Evolutionary conservation across 2,329 filamentous ascomycete genomes (phyloP), one percentile per base, ranked within the genome.

Genomic region (Camptophora hylomeconis): DNA sequence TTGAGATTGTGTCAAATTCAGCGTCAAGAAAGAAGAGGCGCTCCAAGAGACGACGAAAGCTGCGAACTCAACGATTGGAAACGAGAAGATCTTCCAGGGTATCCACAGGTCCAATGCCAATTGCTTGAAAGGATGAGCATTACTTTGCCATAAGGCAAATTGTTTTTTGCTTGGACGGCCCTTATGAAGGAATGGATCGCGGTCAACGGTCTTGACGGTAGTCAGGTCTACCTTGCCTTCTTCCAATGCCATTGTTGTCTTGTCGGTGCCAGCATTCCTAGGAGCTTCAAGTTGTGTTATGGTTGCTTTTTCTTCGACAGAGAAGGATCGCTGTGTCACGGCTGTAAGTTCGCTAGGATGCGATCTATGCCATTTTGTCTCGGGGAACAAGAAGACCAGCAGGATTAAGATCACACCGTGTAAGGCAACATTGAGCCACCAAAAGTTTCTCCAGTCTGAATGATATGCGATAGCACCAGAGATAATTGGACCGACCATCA

Each of bases 351-450:
- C 45, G 22, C 36, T 36, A 1, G 45, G 42, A 29, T 60, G 54
- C 3, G 38, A 34, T 8, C 72, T 65, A 31, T 66, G 60, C 52
- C 63, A 77, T 37, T 66, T 67, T 0, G 72, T 76, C 46, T 77
- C 72, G 0, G 73, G 73, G 41, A 75, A 75, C 42, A 69, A 54
- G 44, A 74, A 69, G 16, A 75, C 46, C 18, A 65, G 57, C 44
- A 69, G 54, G 4, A 72, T 17, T 13, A 67, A 50, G 0, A 61
- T 60, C 3, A 67, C 42, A 2, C 53, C 63, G 2, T 72, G 49
- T 2, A 76, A 28, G 2, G 47, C 72, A 2, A 69, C 65, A 38
- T 75, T 75, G 37, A 77, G 55, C 72, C 72, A 77, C 67, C 70
- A 77, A 47, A 77, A 77, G 42, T 55, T 70, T 15, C 69, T 56